Conservation (phyloP, 2,329 filamentous ascomycete species). For the Verticillium longisporum region DNA sequence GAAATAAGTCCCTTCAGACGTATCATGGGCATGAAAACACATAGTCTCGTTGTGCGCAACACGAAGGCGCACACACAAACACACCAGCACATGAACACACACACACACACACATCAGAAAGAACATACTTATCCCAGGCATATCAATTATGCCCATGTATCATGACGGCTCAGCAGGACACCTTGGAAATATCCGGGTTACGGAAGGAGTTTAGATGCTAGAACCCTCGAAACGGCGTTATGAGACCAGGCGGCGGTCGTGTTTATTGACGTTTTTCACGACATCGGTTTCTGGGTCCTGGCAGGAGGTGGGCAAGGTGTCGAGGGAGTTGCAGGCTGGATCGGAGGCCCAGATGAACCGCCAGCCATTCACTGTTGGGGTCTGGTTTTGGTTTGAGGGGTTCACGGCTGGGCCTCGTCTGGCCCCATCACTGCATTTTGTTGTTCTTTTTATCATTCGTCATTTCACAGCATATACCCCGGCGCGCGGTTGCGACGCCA, state of each 20-base stretch:
- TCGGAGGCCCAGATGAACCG: neutral
- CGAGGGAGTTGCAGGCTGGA: neutral
- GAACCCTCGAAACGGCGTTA: conserved; percentile 6
- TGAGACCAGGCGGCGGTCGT: neutral
- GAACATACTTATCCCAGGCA: neutral
- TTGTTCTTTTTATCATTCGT: neutral
- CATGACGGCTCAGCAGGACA: conserved; percentile 3
- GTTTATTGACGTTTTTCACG: neutral
- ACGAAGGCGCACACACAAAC: neutral
- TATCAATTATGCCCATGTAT: conserved; percentile 3
- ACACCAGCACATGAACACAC: neutral
- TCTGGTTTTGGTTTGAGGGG: neutral
- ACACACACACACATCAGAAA: neutral
- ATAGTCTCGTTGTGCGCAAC: neutral
- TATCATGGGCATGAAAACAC: conserved; percentile 7
- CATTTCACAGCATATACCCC: conserved; percentile 10
- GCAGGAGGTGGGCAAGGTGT: neutral
- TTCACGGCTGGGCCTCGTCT: neutral
- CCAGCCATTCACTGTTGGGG: neutral
- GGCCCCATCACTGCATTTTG: neutral
- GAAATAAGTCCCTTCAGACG: conserved; percentile 7
- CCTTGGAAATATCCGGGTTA: neutral
- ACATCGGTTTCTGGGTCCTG: neutral
- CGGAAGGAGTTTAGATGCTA: conserved; percentile 6
- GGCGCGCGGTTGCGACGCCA: conserved; percentile 8